phyloP scores from a whole-genome alignment of 2,329 filamentous ascomycete species.

The Colletotrichum filicis region DNA sequence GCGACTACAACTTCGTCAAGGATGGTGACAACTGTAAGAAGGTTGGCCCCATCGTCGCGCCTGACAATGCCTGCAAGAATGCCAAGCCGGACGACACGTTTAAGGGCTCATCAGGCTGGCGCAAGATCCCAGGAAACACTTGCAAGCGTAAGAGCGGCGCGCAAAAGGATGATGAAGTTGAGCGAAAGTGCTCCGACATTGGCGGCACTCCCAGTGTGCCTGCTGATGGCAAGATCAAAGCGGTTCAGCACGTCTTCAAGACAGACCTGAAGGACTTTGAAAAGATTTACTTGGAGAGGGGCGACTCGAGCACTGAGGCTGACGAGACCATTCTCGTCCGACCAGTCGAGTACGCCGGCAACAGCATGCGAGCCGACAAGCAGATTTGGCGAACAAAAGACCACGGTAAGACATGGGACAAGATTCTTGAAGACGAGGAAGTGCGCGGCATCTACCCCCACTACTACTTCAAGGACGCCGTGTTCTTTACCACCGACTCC shows the following conservation, averaged over 20 bases:
- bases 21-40: conserved; percentile 71
- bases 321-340: conserved; percentile 79
- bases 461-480: conserved; percentile 82
- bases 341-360: conserved; percentile 50
- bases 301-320: conserved; percentile 67
- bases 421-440: conserved; percentile 74
- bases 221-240: conserved; percentile 73
- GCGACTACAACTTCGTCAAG: conserved; percentile 89
- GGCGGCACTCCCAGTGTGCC: conserved; percentile 59
- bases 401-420: conserved; percentile 88
- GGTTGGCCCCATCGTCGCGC: conserved; percentile 70
- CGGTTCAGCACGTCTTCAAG: conserved; percentile 71
- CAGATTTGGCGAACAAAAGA: conserved; percentile 80
- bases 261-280: conserved; percentile 63
- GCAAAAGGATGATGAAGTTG: conserved; percentile 77
- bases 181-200: conserved; percentile 79
- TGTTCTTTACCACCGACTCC: conserved; percentile 83
- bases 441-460: conserved; percentile 82
- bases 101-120: conserved; percentile 88
- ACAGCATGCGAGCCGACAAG: conserved; percentile 56
- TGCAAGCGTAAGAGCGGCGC: conserved; percentile 71
- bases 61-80: conserved; percentile 78
- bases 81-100: conserved; percentile 76
- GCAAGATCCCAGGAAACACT: conserved; percentile 86
- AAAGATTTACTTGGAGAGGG: conserved; percentile 83